A percentile compares a stretch with the other conserved stretches of the same genome.
Conservation (phyloP, 2,329 filamentous ascomycete species). For the Xylaria sp. region DNA sequence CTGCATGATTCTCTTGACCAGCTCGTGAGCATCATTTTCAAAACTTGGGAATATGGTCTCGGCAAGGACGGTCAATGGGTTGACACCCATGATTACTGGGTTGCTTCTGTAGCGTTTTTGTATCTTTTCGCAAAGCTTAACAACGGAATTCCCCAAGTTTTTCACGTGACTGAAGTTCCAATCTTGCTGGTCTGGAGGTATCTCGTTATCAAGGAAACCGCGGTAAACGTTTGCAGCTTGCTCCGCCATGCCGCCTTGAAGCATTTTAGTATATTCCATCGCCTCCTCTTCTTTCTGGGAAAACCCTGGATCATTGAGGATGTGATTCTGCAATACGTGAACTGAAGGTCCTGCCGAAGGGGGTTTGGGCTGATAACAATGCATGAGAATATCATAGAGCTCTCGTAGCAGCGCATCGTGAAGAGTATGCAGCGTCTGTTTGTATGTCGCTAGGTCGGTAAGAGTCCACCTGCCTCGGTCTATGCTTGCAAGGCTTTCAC, state of each 20-base stretch:
- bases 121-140: conserved; percentile 86
- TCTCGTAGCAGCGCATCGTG: conserved; percentile 88
- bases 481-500: conserved; percentile 64
- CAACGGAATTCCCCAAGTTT: conserved; percentile 85
- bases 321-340: conserved; percentile 82
- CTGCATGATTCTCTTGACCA: conserved; percentile 83
- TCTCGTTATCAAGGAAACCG: conserved; percentile 79
- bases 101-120: conserved; percentile 92
- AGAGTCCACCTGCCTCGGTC: conserved; percentile 74
- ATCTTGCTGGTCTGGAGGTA: conserved; percentile 81
- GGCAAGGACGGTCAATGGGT: conserved; percentile 75
- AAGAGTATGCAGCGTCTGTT: conserved; percentile 77
- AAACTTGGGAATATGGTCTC: conserved; percentile 89
- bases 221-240: conserved; percentile 85
- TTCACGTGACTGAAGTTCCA: conserved; percentile 96
- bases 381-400: conserved; percentile 86
- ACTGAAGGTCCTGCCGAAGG: conserved; percentile 83
- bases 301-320: conserved; percentile 82
- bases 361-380: conserved; percentile 89
- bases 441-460: conserved; percentile 76
- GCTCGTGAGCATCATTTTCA: conserved; percentile 86
- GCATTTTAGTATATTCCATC: conserved; percentile 75
- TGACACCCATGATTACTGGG: conserved; percentile 83
- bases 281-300: conserved; percentile 75
- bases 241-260: conserved; percentile 77